Percentiles rank a stretch among this genome's conserved stretches.
Evolutionary conservation across 2,329 filamentous ascomycete genomes (phyloP).

Genomic region (Xylaria polymorpha): DNA sequence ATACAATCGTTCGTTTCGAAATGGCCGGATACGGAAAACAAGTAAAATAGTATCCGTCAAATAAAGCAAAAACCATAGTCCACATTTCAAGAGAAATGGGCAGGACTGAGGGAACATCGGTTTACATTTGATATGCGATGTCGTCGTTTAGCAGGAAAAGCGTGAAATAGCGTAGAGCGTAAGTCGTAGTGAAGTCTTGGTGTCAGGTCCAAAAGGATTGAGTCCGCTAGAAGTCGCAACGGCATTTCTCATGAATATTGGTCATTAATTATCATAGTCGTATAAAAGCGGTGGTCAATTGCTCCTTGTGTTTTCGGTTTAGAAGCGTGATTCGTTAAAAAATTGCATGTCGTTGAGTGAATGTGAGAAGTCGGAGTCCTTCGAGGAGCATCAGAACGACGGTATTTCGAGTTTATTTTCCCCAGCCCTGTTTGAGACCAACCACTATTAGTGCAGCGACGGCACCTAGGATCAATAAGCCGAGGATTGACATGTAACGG

Average conservation of each 20-base stretch:
- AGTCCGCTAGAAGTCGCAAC: slow-evolving; percentile 29
- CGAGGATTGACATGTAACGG: slow-evolving; percentile 67
- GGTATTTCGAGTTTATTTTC: slow-evolving; percentile 35
- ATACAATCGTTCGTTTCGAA: slow-evolving; percentile 27
- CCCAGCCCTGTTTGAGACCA: slow-evolving; percentile 64
- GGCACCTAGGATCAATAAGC: slow-evolving; percentile 65
- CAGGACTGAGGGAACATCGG: slow-evolving; percentile 3
- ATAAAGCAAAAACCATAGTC: slow-evolving; percentile 3
- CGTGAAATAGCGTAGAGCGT: slow-evolving; percentile 28
- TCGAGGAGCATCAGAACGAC: slow-evolving; percentile 8
- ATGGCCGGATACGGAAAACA: background rate
- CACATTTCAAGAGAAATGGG: slow-evolving; percentile 1
- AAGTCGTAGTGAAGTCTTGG: slow-evolving; percentile 11
- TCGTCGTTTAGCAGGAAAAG: slow-evolving; percentile 14
- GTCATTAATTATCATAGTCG: slow-evolving; percentile 39
- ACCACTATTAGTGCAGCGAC: slow-evolving; percentile 64
- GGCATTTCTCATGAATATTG: slow-evolving; percentile 36
- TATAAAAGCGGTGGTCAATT: slow-evolving; percentile 24
- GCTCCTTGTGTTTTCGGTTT: slow-evolving; percentile 13
- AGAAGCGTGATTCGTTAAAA: slow-evolving; percentile 27
- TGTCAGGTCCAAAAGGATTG: slow-evolving; percentile 3
- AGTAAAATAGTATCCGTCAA: slow-evolving; percentile 2
- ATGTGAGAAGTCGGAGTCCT: slow-evolving; percentile 21
- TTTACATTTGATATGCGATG: slow-evolving; percentile 6
- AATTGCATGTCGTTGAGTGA: slow-evolving; percentile 24